Evolutionary conservation across 2,329 filamentous ascomycete species (phyloP), one percentile per base, ranked within the genome.

Genomic region (Lachnellula hyalina): DNA sequence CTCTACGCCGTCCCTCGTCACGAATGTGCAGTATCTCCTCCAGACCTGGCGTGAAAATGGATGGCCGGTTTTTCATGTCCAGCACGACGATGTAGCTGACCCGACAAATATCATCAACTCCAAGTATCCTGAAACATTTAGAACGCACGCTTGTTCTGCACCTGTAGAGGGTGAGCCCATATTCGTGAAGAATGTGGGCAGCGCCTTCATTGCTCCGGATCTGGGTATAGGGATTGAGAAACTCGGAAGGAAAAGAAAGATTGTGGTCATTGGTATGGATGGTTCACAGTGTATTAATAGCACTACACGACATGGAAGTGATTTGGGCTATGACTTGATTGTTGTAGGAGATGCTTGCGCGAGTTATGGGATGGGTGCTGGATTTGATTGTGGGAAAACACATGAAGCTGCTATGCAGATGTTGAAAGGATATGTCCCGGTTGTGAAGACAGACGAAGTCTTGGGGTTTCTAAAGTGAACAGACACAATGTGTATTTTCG

Each of bases 341-440:
- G 63, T 65, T 52, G 60, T 65, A 2, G 50, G 28, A 5, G 61
- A 65, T 56, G 61, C 62, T 4, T 64, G 60, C 56, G 60, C 61
- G 19, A 57, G 49, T 25, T 64, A 60, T 58, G 56, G 48, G 15
- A 60, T 59, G 49, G 41, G 34, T 14, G 50, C 28, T 23, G 14
- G 25, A 19, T 34, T 57, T 19, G 48, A 34, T 51, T 54, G 57
- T 14, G 57, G 61, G 51, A 56, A 58, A 46, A 59, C 56, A n/a
- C 54, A 62, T 54, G 47, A 41, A 23, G 49, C 54, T 53, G 58
- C 61, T n/a, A 62, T 62, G 56, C 44, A 51, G 19, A 59, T 61
- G 59, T 40, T 63, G 44, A 14, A 19, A 21, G 35, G 53, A 0
- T 59, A 58, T 54, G 57, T 32, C 1, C 50, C 52, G 3, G 51